phyloP scores from a whole-genome alignment of 2,329 filamentous ascomycete species.

The Hirsutella rhossiliensis region DNA sequence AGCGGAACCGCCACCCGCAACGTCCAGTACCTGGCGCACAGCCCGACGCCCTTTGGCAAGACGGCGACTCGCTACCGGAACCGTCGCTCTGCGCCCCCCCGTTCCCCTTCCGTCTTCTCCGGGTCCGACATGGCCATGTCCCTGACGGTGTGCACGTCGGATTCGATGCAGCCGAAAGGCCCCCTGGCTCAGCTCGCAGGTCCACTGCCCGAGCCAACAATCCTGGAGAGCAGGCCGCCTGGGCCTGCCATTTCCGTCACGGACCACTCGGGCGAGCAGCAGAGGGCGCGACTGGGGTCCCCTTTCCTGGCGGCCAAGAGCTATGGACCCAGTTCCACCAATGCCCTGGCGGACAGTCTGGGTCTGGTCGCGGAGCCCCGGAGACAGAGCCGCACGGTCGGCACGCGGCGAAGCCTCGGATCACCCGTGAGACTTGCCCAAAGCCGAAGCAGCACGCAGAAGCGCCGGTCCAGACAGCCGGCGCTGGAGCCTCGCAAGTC shows the following conservation, averaged over 20 bases:
- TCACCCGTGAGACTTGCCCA: conserved; percentile 39
- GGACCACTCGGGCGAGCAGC: conserved; percentile 3
- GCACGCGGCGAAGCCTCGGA: conserved; percentile 35
- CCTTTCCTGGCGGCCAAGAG: conserved; percentile 45
- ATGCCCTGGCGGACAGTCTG: conserved; percentile 28
- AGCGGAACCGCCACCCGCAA: conserved; percentile 31
- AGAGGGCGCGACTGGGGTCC: conserved; percentile 32
- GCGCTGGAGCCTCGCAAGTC: conserved; percentile 32
- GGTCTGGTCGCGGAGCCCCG: conserved; percentile 18
- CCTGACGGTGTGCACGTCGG: conserved; percentile 48
- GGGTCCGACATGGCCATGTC: conserved; percentile 52
- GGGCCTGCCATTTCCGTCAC: background rate
- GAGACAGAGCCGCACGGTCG: conserved; percentile 36
- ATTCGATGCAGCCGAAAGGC: conserved; percentile 51
- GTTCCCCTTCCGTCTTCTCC: conserved; percentile 38
- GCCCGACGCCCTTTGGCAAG: conserved; percentile 43
- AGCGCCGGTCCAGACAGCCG: conserved; percentile 37
- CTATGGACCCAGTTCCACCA: conserved; percentile 50
- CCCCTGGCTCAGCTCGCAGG: conserved; percentile 48
- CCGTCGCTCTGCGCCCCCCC: conserved; percentile 33
- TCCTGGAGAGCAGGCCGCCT: conserved; percentile 4
- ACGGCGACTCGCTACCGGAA: conserved; percentile 36
- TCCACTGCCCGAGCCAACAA: conserved; percentile 17
- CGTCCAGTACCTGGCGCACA: conserved; percentile 36
- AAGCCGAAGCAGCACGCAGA: conserved; percentile 41